Evolutionary conservation across 2,329 filamentous ascomycete species (phyloP), one percentile per base, ranked within the genome.

Genomic region (Saccharata proteae): DNA sequence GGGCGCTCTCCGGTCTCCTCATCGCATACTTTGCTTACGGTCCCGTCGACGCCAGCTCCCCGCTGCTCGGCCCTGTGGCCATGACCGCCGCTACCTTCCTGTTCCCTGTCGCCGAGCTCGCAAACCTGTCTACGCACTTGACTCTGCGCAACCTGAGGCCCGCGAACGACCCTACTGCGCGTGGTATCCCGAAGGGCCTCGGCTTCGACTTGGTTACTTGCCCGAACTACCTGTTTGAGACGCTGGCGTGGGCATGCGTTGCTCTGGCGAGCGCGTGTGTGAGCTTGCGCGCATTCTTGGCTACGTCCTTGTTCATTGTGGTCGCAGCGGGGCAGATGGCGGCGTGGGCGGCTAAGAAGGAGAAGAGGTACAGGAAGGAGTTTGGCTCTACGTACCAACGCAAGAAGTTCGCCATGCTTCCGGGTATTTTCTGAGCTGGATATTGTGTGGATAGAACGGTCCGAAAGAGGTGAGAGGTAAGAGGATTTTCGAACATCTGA

Each of bases 201-300:
- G 83, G 86, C 17, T 96, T 94, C 58, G 67, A 64, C 41, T 60
- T 82, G 20, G 88, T 98, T 31, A 98, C 90, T 9, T 93, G 86
- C 62, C 90, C 90, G 24, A 98, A 98, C 64, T 98, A 98, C 65
- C 74, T 93, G 64, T 96, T 92, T 45, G 90, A 98, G 54, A 68
- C 81, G 5, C 55, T 93, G 21, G 74, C 86, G 1, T 98, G 90
- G 90, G 45, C 81, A 17, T 86, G 85, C 16, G 67, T 96, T 34
- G 77, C 80, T 43, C 52, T 93, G 25, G 71, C 88, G 32, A 85
- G 76, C 45, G 77, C 82, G 47, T 86, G 78, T 59, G 79, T 80
- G 64, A 71, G 76, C 30, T 81, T 88, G 1, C 62, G 75, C 11
- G 45, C 93, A 12, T 96, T 96, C 58, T 74, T 81, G 38, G 54